Percentiles rank a stretch among this genome's conserved stretches.
phyloP scores from a whole-genome alignment of 306 rosid species.

The Fragaria vesca region DNA sequence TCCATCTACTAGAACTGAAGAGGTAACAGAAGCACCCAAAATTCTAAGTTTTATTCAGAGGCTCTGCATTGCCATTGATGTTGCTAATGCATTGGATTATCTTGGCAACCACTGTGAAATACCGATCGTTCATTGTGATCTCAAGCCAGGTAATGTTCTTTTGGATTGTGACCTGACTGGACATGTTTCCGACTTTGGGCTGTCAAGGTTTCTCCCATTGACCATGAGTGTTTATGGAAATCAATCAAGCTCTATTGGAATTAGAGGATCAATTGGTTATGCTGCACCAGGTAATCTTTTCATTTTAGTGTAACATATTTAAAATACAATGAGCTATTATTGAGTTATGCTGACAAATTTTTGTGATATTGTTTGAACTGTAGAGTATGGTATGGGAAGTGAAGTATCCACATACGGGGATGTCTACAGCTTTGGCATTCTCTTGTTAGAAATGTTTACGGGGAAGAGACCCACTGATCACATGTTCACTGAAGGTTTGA shows the following conservation, averaged over 20 bases:
- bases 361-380: background rate
- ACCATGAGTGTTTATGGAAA: background rate
- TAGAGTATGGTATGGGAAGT: constrained; percentile 4
- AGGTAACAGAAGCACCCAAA: background rate
- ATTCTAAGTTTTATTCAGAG: background rate
- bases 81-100: background rate
- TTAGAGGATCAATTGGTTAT: background rate
- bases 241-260: background rate
- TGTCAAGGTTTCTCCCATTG: background rate
- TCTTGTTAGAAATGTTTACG: background rate
- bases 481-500: background rate
- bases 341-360: background rate
- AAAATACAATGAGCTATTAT: no score
- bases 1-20: background rate
- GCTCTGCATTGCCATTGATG: background rate
- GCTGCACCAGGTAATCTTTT: background rate
- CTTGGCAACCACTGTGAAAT: background rate
- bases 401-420: background rate
- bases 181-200: constrained; percentile 1
- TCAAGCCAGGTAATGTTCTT: background rate
- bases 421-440: constrained; percentile 3
- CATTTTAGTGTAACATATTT: no score
- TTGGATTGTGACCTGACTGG: background rate
- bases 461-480: background rate
- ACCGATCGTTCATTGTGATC: constrained; percentile 3